Evolutionary conservation across 768 basidiomycete species (phyloP), one percentile per base, ranked within the genome.

Genomic region (Mycena crocata): DNA sequence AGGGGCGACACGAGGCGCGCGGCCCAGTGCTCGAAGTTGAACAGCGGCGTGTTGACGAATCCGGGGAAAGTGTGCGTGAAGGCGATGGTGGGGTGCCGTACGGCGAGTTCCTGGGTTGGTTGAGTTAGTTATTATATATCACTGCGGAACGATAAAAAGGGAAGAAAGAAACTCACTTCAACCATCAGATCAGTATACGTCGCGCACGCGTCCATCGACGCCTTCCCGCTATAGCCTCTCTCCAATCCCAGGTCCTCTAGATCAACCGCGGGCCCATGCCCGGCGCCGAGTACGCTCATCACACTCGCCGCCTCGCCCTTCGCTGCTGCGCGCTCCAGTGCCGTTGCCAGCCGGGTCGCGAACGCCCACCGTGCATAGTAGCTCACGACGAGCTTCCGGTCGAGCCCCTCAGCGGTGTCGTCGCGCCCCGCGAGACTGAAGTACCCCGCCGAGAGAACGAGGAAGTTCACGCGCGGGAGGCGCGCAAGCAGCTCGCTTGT

Each of bases 21-120:
- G 59, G 51, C 37, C 55, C 57, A 72, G 24, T 59, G 66, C n/a
- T n/a, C n/a, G n/a, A 58, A 61, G 26, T 71, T 34, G n/a, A 79
- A 44, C 26, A 74, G 23, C 5, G 56, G 26, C 1, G 81, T 82
- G 49, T 76, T 71, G 28, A 84, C 82, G 39, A 71, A 55, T 2
- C 85, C 86, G 0, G 86, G 85, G 57, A 71, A 75, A 31, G 77
- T 77, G 66, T 86, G 85, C 0, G 80, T 77, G 72, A 87, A 86
- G 8, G 79, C 75, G 35, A 86, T 74, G 34, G 72, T 77, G 9
- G 82, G 83, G 37, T 85, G 74, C 1, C 77, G 76, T 10, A 76
- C 69, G 1, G 84, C 78, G 61, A 82, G 84, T 64, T 76, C 72
- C 80, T 81, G 75, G 74, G 39, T n/a, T 13, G 42, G n/a, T n/a